A percentile compares a stretch with the other conserved stretches of the same genome.
These are phyloP conservation scores for Acanthamoeba polyphaga DNA, from an alignment of 208 protist species.

Conservation along the genomic window DNA sequence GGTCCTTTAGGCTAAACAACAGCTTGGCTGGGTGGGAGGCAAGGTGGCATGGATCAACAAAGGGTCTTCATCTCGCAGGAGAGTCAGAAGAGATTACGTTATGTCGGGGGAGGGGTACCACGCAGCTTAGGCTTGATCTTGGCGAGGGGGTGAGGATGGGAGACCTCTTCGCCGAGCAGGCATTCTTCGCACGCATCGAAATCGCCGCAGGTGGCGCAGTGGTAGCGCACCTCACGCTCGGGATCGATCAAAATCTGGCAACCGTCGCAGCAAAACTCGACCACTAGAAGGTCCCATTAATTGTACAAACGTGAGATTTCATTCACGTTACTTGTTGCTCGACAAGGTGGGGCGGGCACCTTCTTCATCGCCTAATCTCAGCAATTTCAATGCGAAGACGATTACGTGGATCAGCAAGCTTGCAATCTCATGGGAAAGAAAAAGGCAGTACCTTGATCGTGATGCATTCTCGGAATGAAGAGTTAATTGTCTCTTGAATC, in stretches of 20 bases:
- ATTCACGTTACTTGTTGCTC: no score
- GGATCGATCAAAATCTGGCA: slow-evolving; percentile 56
- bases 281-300: neutral
- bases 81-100: no score
- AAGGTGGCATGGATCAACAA: neutral
- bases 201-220: slow-evolving; percentile 51
- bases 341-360: no score
- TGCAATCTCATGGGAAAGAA: neutral
- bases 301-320: no score
- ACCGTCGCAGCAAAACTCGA: slow-evolving; percentile 43
- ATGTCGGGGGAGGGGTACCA: neutral
- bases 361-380: no score
- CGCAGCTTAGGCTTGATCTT: slow-evolving; percentile 42
- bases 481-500: no score
- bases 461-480: neutral
- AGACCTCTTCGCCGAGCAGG: slow-evolving; percentile 25
- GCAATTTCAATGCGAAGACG: neutral
- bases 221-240: slow-evolving; percentile 28
- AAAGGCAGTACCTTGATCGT: neutral
- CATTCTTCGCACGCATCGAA: slow-evolving; percentile 69
- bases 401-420: neutral
- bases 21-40: slow-evolving; percentile 16
- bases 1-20: slow-evolving; percentile 34
- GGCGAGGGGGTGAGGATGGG: slow-evolving; percentile 22
- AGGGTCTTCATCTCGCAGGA: neutral